Base-by-base conservation (phyloP, 192 early-diverging fungal species). In the Coemansia sp. region DNA sequence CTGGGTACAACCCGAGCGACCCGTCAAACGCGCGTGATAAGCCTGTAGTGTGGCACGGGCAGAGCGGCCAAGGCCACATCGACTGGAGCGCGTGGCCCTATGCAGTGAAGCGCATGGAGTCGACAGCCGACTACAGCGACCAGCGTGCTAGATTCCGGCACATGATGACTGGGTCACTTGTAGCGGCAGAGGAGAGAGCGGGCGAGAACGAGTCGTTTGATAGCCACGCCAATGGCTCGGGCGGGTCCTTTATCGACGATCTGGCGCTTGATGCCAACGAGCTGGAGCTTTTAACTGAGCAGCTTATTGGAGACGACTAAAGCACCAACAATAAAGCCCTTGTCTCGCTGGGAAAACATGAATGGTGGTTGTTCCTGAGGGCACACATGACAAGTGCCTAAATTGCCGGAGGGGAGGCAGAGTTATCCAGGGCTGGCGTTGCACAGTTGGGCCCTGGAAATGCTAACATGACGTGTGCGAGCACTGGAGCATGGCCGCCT, bases 11-110 rank as follows among this genome's bases (percentile, higher is more conserved):
- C 53, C 84, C 86, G 11, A 59, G 65, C 43, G 79, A 85, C 55
- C 58, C 79, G n/a, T 43, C 76, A 0, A 42, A 69, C 18, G 66
- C 69, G 59, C 85, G 82, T 31, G 89, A 90, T 66, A 89, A 87
- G 65, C 78, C 85, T 20, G 85, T 80, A 31, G 28, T 73, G 33
- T 83, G 84, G 61, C 72, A 84, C 45, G 59, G 69, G 36, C 72
- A 65, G 47, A 76, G 57, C 20, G 57, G 61, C 39, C 61, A 62
- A 5, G 79, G 74, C n/a, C 70, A 64, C 65, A 67, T 82, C 42
- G 70, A 69, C 56, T 82, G 79, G 79, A 60, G 70, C 31, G 42
- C 39, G 23, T 76, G 67, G 25, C 74, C 79, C 3, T 70, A 48
- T 61, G 79, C 79, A 18, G 45, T 68, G 63, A 55, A 53, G 56